Evolutionary conservation across 768 basidiomycete genomes (phyloP).

Genomic region (Candolleomyces efflorescens): DNA sequence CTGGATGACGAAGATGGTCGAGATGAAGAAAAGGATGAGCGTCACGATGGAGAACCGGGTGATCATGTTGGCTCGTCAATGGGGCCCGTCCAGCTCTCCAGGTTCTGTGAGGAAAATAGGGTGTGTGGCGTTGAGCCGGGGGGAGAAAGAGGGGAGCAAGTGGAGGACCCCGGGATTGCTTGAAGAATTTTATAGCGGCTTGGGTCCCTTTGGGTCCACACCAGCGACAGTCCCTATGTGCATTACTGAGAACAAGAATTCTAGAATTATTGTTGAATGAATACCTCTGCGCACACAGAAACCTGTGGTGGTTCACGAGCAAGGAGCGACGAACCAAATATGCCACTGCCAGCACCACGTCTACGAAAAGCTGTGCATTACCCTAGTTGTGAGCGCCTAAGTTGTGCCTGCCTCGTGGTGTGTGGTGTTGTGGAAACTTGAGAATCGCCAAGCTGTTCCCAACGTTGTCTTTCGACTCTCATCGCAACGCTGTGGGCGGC

Average conservation of each 20-base stretch:
- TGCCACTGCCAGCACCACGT: no score
- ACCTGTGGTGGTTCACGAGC: no score
- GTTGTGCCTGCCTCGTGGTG: no score
- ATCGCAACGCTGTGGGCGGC: neutral
- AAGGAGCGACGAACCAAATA: no score
- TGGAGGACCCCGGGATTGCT: neutral
- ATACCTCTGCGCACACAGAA: no score
- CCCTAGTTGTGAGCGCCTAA: no score
- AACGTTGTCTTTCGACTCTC: neutral
- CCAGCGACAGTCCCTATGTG: neutral
- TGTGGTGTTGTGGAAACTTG: no score
- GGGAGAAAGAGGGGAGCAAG: neutral
- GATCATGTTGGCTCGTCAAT: neutral
- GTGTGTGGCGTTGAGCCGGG: neutral
- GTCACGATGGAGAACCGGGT: conserved; percentile 36
- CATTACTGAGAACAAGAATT: neutral
- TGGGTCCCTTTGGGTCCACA: neutral
- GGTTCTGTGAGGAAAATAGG: neutral
- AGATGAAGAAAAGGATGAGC: conserved; percentile 47
- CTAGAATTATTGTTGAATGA: no score
- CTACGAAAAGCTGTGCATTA: no score
- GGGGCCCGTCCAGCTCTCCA: neutral
- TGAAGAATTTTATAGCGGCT: neutral
- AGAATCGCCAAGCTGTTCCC: no score
- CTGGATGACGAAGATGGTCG: conserved; percentile 48